Evolutionary conservation across 2,329 filamentous ascomycete genomes (phyloP).

Genomic region (Ceratocystis harringtonii): DNA sequence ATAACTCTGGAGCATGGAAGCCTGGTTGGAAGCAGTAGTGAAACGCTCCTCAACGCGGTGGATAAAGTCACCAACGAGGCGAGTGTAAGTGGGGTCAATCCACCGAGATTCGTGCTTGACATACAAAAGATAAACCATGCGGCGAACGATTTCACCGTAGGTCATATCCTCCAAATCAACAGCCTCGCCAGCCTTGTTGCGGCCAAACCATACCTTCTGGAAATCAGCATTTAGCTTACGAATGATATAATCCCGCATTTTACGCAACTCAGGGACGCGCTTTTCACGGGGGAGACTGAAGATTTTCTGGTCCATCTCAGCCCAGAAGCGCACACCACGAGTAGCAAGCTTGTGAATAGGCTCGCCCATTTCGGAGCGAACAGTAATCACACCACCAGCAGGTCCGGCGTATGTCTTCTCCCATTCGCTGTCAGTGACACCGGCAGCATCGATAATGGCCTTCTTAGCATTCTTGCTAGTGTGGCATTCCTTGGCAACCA

Average conservation of each 20-base stretch:
- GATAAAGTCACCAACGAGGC: constrained; percentile 86
- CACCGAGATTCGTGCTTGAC: constrained; percentile 81
- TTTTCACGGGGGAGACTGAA: constrained; percentile 94
- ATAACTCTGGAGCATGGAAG: constrained; percentile 80
- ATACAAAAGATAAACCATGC: constrained; percentile 81
- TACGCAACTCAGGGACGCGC: constrained; percentile 72
- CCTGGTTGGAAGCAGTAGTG: constrained; percentile 52
- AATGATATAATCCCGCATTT: constrained; percentile 81
- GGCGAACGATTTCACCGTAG: constrained; percentile 71
- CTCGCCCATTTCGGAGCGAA: constrained; percentile 97
- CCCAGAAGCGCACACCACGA: constrained; percentile 90
- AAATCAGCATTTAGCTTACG: constrained; percentile 92
- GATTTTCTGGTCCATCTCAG: constrained; percentile 97
- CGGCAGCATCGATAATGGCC: constrained; percentile 73
- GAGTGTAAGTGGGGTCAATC: constrained; percentile 75
- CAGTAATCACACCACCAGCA: constrained; percentile 87
- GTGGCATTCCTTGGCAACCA: constrained; percentile 85
- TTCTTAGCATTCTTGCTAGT: constrained; percentile 79
- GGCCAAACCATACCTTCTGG: constrained; percentile 93
- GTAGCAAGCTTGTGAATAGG: constrained; percentile 98
- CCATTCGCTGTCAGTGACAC: constrained; percentile 71
- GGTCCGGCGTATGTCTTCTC: constrained; percentile 86
- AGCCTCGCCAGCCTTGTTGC: constrained; percentile 62
- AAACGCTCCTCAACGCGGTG: constrained; percentile 95
- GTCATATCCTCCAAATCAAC: constrained; percentile 94